Percentiles rank a stretch among this genome's conserved stretches.
phyloP scores from a whole-genome alignment of 1,284 basidiomycete species.

The Albatrellus sp. region DNA sequence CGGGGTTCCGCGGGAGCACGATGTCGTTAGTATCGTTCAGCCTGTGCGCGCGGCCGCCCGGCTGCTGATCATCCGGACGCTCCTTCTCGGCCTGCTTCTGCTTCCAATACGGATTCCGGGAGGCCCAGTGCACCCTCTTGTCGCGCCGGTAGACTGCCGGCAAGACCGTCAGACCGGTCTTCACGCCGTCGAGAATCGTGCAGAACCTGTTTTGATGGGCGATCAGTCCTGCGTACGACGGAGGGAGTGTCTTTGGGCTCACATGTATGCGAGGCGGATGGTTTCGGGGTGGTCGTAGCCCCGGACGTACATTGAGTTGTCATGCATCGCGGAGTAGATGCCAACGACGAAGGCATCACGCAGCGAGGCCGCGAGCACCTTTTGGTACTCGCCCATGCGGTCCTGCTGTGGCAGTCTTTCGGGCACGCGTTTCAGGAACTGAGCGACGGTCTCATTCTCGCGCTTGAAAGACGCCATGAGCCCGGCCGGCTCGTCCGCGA shows the following conservation, averaged over 20 bases:
- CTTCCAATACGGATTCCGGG: conserved; percentile 23
- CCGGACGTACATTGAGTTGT: conserved; percentile 33
- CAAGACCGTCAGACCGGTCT: conserved; percentile 40
- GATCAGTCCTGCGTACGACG: neutral
- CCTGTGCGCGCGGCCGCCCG: neutral
- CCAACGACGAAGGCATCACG: conserved; percentile 34
- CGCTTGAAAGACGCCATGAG: conserved; percentile 26
- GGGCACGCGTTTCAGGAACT: conserved; percentile 19
- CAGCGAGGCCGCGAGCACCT: conserved; percentile 35
- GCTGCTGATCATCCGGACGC: conserved; percentile 6
- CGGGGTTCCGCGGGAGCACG: conserved; percentile 2
- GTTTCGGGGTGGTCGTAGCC: conserved; percentile 39
- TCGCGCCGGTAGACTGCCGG: conserved; percentile 18
- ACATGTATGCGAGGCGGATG: conserved; percentile 48
- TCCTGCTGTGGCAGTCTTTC: conserved; percentile 9
- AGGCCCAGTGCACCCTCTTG: conserved; percentile 5
- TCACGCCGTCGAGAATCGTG: conserved; percentile 43
- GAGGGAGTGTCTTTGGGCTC: conserved; percentile 10
- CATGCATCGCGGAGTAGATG: conserved; percentile 44
- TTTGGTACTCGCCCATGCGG: conserved; percentile 28
- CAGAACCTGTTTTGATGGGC: conserved; percentile 38
- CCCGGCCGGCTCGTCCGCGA: conserved; percentile 30
- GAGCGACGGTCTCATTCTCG: conserved; percentile 29
- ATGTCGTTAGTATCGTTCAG: neutral
- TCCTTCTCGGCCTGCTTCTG: conserved; percentile 10